Evolutionary conservation across 768 basidiomycete genomes (phyloP).

Genomic region (Strobilomyces confusus): DNA sequence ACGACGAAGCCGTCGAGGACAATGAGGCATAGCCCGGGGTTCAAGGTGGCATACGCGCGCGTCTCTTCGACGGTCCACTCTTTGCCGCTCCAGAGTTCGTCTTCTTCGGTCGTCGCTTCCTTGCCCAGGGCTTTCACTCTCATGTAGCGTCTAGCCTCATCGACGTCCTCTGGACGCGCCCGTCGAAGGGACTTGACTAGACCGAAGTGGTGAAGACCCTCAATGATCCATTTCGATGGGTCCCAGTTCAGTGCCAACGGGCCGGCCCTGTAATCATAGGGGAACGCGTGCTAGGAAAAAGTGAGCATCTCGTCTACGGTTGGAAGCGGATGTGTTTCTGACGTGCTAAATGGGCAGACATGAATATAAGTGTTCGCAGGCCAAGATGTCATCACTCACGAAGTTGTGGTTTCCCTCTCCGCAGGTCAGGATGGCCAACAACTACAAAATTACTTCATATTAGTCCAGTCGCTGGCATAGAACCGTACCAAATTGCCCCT

Average conservation of each 20-base stretch:
- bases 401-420: slow-evolving; percentile 15
- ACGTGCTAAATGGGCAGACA: slow-evolving; percentile 6
- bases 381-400: not conserved
- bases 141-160: slow-evolving; percentile 7
- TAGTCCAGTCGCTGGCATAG: not conserved
- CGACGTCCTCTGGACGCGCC: slow-evolving; percentile 5
- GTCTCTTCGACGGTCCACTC: slow-evolving; percentile 7
- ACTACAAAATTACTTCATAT: slow-evolving; percentile 1
- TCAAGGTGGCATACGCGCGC: not conserved
- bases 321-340: not conserved
- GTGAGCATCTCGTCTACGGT: slow-evolving; percentile 2
- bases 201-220: slow-evolving; percentile 4
- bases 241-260: slow-evolving; percentile 12
- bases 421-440: slow-evolving; percentile 10
- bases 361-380: not conserved
- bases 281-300: slow-evolving; percentile 7
- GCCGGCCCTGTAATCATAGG: slow-evolving; percentile 12
- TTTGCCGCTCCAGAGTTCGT: not conserved
- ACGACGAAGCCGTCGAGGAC: slow-evolving; percentile 9
- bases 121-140: slow-evolving; percentile 1
- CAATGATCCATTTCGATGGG: slow-evolving; percentile 13
- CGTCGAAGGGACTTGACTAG: slow-evolving; percentile 6
- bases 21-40: not conserved
- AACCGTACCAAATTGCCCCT: slow-evolving; percentile 7
- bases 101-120: not conserved